Evolutionary conservation across 805 yeast species (phyloP).

Genomic region (Lachancea meyersii): DNA sequence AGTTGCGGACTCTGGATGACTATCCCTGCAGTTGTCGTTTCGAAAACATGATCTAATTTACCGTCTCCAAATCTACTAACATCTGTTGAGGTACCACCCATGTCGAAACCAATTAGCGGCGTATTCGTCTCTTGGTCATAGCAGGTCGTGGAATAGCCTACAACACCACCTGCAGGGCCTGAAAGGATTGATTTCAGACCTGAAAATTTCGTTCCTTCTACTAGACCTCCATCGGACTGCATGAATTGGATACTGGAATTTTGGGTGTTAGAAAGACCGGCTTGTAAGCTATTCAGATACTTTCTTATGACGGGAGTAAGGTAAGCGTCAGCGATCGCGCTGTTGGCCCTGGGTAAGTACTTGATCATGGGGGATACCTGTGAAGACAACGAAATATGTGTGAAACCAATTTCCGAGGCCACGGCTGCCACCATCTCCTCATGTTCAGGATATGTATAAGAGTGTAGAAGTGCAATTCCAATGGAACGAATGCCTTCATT

Average conservation of each 20-base stretch:
- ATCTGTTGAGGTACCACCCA: conserved; percentile 91
- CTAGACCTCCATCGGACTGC: conserved; percentile 96
- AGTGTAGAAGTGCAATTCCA: conserved; percentile 67
- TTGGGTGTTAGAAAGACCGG: conserved; percentile 51
- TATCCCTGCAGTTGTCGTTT: conserved; percentile 77
- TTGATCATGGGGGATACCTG: conserved; percentile 75
- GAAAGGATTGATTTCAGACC: conserved; percentile 85
- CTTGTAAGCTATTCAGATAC: conserved; percentile 54
- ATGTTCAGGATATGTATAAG: conserved; percentile 67
- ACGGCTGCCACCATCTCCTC: conserved; percentile 53
- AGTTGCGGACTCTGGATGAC: conserved; percentile 80
- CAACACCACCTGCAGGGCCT: conserved; percentile 98
- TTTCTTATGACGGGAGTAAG: conserved; percentile 70
- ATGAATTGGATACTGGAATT: conserved; percentile 63
- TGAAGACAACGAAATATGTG: conserved; percentile 60
- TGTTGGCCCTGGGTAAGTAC: conserved; percentile 66
- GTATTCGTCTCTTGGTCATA: conserved; percentile 46
- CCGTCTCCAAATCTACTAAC: conserved; percentile 70
- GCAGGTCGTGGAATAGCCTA: conserved; percentile 84
- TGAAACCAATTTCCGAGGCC: conserved; percentile 62
- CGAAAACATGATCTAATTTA: conserved; percentile 69
- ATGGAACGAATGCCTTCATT: conserved; percentile 58
- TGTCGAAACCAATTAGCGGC: conserved; percentile 76
- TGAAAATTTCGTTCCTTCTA: conserved; percentile 74
- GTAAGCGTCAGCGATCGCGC: conserved; percentile 77